phyloP scores from a whole-genome alignment of 805 yeast species.

The Ogataea methylovora region DNA sequence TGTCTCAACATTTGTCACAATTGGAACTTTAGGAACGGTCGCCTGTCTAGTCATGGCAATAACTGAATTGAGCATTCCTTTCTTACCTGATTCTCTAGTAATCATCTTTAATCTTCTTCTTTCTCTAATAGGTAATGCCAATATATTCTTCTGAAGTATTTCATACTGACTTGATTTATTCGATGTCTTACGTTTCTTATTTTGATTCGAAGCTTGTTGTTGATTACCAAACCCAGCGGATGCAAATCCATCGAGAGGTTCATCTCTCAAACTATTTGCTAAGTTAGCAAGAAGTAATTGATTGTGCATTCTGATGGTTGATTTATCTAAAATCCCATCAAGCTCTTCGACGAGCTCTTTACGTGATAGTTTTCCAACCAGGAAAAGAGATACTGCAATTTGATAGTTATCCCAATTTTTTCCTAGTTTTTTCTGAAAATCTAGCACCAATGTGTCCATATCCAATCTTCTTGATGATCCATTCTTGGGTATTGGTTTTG shows the following conservation, averaged over 20 bases:
- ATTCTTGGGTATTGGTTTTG: slow-evolving; percentile 8
- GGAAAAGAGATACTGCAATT: slow-evolving; percentile 64
- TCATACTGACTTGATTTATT: slow-evolving; percentile 69
- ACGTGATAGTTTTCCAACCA: slow-evolving; percentile 74
- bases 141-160: slow-evolving; percentile 73
- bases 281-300: slow-evolving; percentile 72
- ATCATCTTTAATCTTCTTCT: slow-evolving; percentile 78
- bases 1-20: slow-evolving; percentile 44
- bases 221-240: slow-evolving; percentile 41
- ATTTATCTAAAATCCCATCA: slow-evolving; percentile 43
- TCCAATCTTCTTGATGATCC: slow-evolving; percentile 37
- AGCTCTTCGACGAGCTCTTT: slow-evolving; percentile 59
- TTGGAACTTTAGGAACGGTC: slow-evolving; percentile 78
- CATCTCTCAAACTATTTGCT: slow-evolving; percentile 76
- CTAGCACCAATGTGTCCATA: slow-evolving; percentile 59
- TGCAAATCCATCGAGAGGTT: slow-evolving; percentile 49
- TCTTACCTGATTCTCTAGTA: slow-evolving; percentile 75
- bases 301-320: slow-evolving; percentile 64
- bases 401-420: slow-evolving; percentile 83
- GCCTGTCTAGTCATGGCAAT: slow-evolving; percentile 67
- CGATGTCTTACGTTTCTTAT: slow-evolving; percentile 39
- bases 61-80: slow-evolving; percentile 62
- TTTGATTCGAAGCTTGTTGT: slow-evolving; percentile 11
- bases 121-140: slow-evolving; percentile 80
- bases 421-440: slow-evolving; percentile 69